phyloP scores from a whole-genome alignment of 495 filamentous ascomycete genomes.

The Penicillium ochrochloron region DNA sequence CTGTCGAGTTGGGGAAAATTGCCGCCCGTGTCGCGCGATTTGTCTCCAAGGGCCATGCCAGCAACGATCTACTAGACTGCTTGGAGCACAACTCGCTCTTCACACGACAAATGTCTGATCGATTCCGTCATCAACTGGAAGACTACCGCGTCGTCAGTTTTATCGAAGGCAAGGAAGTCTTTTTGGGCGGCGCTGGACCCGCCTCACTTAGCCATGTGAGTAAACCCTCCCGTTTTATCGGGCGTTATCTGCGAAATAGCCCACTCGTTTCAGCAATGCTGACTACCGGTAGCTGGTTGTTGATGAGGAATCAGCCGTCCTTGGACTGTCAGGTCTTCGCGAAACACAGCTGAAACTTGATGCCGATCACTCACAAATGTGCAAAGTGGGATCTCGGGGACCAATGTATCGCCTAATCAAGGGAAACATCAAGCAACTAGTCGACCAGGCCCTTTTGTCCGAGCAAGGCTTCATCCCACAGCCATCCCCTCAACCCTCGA shows the following conservation, averaged over 20 bases:
- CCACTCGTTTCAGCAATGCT: conserved; percentile 9
- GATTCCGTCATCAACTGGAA: conserved; percentile 43
- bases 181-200: conserved; percentile 37
- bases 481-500: conserved; percentile 19
- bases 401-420: conserved; percentile 46
- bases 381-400: conserved; percentile 39
- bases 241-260: neutral
- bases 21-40: conserved; percentile 43
- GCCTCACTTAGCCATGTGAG: conserved; percentile 42
- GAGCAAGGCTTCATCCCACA: conserved; percentile 44
- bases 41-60: conserved; percentile 39
- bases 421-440: conserved; percentile 46
- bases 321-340: conserved; percentile 43
- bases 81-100: conserved; percentile 48
- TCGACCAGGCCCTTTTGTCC: conserved; percentile 39
- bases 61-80: conserved; percentile 43
- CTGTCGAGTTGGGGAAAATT: conserved; percentile 45
- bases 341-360: conserved; percentile 48
- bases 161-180: conserved; percentile 47
- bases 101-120: conserved; percentile 44
- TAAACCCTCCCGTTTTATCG: neutral
- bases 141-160: conserved; percentile 48
- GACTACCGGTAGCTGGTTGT: conserved; percentile 40
- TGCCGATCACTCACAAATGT: conserved; percentile 48
- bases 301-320: conserved; percentile 45